phyloP scores from a whole-genome alignment of 805 yeast species.

The Candida coleopterorum region DNA sequence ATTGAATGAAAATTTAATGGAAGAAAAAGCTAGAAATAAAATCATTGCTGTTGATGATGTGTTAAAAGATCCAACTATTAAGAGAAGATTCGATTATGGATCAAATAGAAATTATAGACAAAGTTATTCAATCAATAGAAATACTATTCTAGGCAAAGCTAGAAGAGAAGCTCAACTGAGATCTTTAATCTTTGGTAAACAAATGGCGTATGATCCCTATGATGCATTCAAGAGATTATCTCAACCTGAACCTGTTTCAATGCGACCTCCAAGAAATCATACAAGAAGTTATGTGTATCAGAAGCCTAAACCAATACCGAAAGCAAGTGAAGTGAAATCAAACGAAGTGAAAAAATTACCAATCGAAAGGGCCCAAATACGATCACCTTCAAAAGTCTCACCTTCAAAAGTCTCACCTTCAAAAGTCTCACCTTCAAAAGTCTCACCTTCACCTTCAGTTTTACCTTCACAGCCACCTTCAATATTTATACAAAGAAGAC shows the following conservation, averaged over 20 bases:
- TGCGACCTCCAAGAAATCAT: not conserved
- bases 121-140: slow-evolving; percentile 8
- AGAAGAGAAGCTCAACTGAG: slow-evolving; percentile 31
- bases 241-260: not conserved
- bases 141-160: slow-evolving; percentile 32
- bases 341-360: not conserved
- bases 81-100: slow-evolving; percentile 9
- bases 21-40: slow-evolving; percentile 38
- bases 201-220: slow-evolving; percentile 19
- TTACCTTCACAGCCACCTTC: slow-evolving; percentile 6
- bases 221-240: slow-evolving; percentile 15
- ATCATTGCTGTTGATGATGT: slow-evolving; percentile 25
- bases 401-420: too few species aligned
- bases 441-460: not conserved
- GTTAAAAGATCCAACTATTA: slow-evolving; percentile 24
- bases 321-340: slow-evolving; percentile 3
- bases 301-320: not conserved
- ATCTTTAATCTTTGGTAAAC: slow-evolving; percentile 26
- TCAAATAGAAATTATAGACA: slow-evolving; percentile 3
- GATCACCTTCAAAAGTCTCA: too few species aligned
- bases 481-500: slow-evolving; percentile 9
- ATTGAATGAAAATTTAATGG: slow-evolving; percentile 35
- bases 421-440: not conserved
- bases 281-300: slow-evolving; percentile 4
- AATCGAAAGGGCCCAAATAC: not conserved